Percentiles rank a stretch among this genome's conserved stretches.
phyloP scores from a whole-genome alignment of 768 basidiomycete species.

The Mycena capillaripes region DNA sequence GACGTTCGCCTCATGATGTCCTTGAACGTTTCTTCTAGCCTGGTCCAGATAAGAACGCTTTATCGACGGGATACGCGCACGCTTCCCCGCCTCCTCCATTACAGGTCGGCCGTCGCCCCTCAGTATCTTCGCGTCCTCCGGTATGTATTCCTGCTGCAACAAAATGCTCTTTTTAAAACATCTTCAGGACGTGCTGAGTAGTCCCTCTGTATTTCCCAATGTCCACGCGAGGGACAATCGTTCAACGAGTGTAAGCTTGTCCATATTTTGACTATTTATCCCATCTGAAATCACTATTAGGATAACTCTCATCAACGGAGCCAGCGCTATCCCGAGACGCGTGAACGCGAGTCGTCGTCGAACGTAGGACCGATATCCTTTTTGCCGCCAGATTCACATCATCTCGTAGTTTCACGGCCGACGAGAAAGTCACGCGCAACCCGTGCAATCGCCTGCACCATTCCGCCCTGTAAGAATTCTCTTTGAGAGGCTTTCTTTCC shows the following conservation, averaged over 20 bases:
- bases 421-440: neutral
- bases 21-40: slow-evolving; percentile 24
- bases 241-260: slow-evolving; percentile 6
- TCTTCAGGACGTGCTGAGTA: slow-evolving; percentile 18
- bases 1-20: neutral
- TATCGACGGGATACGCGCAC: slow-evolving; percentile 3
- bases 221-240: slow-evolving; percentile 10
- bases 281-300: neutral
- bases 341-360: slow-evolving; percentile 14
- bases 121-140: neutral
- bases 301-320: slow-evolving; percentile 11
- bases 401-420: neutral
- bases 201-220: slow-evolving; percentile 30
- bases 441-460: neutral
- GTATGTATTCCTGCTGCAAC: slow-evolving; percentile 6
- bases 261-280: neutral
- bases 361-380: neutral
- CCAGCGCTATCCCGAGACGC: neutral
- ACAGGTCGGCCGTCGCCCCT: slow-evolving; percentile 28
- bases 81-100: slow-evolving; percentile 29
- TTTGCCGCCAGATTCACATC: neutral
- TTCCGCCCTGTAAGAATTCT: neutral
- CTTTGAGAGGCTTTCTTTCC: neutral
- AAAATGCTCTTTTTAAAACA: neutral
- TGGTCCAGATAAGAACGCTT: slow-evolving; percentile 33